Evolutionary conservation across 306 rosid genomes (phyloP), one percentile per base, ranked within the genome.

Genomic region (Trichosanthes cucumerina): DNA sequence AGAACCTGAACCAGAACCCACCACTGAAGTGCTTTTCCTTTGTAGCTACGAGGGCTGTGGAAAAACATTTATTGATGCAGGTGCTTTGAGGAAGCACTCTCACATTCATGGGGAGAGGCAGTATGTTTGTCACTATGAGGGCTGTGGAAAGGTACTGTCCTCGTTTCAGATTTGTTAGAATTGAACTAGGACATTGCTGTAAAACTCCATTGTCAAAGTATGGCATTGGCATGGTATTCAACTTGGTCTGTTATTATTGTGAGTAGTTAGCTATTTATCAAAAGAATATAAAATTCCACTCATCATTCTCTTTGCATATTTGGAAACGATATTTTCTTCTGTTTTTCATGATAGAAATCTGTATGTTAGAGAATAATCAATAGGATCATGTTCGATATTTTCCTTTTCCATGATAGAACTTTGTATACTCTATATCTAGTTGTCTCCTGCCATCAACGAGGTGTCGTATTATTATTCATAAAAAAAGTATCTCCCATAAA

Each of bases 51-150:
- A 96, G 71, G 87, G 92, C 81, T 96, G 99, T 73, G 99, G 99
- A 70, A 92, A 92, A 90, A 91, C 98, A 77, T 96, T 96, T 78
- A 92, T 92, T 75, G 99, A 96, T 84, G 97, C 96, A n/a, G 91
- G 96, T 82, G 98, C 99, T 60, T 89, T 96, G 89, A 91, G 93
- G 88, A 96, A 96, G 87, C 99, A 96, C 76, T 91, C 99, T 80
- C 96, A 96, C 83, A 91, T 96, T 77, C 99, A 96, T 81, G 99
- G 96, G 79, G 99, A 92, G 88, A 91, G 93, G 79, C 99, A 92
- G 72, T 92, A 82, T 86, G 88, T 89, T 68, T 96, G 99, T 78
- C 96, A 86, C 79, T 91, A 90, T 36, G 92, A 90, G 38, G 99
- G 99, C 16, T 96, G 99, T 80, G 97, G 97, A 88, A 96, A 96